Evolutionary conservation across 176 grass and related monocot genomes (phyloP).

Genomic region (Secale cereale): DNA sequence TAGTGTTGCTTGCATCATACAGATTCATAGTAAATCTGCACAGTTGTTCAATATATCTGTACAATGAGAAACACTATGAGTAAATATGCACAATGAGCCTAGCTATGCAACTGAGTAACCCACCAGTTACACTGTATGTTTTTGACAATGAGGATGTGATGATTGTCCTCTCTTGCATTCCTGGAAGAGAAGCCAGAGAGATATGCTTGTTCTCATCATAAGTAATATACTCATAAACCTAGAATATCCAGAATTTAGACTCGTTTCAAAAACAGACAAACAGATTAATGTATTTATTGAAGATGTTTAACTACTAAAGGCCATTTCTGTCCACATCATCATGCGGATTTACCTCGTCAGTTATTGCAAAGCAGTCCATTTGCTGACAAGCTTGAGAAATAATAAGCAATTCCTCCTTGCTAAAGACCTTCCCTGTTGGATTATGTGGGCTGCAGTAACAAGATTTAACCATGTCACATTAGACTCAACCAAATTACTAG

Average conservation of each 20-base stretch:
- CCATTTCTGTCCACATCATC: not conserved
- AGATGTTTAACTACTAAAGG: not conserved
- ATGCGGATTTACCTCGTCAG: constrained; percentile 59
- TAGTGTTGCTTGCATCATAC: not conserved
- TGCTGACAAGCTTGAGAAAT: constrained; percentile 62
- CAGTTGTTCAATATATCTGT: not conserved
- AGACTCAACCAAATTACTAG: not conserved
- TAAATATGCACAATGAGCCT: not conserved
- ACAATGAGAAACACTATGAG: not conserved
- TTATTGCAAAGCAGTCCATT: constrained; percentile 76
- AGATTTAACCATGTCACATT: constrained; percentile 20
- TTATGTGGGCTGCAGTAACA: constrained; percentile 74
- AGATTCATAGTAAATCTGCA: not conserved
- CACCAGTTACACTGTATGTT: constrained; percentile 83
- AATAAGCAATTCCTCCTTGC: constrained; percentile 52
- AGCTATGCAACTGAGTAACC: not conserved
- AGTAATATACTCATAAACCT: constrained; percentile 85
- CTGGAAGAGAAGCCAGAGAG: constrained; percentile 55
- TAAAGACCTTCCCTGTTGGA: constrained; percentile 92
- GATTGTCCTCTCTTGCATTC: constrained; percentile 58
- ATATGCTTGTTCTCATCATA: constrained; percentile 47
- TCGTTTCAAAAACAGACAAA: not conserved
- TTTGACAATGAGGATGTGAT: constrained; percentile 54
- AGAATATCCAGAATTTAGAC: constrained; percentile 22
- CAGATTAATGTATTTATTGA: not conserved